Base-by-base conservation (phyloP, 1,284 basidiomycete species). In the Irpex sp. region DNA sequence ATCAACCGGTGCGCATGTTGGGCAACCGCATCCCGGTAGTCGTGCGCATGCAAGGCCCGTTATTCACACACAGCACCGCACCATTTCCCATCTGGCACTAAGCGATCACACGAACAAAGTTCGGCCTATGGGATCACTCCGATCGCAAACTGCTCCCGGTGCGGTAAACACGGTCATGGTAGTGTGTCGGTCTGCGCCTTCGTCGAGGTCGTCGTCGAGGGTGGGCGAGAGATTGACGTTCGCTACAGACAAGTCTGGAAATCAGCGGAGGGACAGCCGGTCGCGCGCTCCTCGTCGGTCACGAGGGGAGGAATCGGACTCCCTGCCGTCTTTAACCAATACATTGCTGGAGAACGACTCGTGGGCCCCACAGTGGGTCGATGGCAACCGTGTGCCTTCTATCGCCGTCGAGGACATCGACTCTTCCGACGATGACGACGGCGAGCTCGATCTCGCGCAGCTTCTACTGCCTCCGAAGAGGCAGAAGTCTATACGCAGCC, bases 391-490 rank as follows among this genome's bases (percentile, higher is more conserved):
- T 17, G 63, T 71, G 1, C 65, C 69, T 1, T 59, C 69, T 9
- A 61, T 44, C n/a, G 21, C 71, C 9, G 71, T 68, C 8, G 70
- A 74, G n/a, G 70, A 73, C 37, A 66, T 75, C 31, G 70, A 76
- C 73, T 79, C 62, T 74, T 77, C 11, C 75, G 78, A 78, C 2
- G 76, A 77, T 21, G 84, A 85, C 1, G 87, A 87, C 31, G 84
- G 79, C 7, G 88, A 89, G 66, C 77, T 90, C 44, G 82, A 88
- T 68, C 79, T 91, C 49, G 85, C 88, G 7, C 80, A 81, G 44
- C 79, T 91, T 62, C 81, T 91, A 44, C 83, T 88, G n/a, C 87
- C 85, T 8, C 81, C 89, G 11, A 88, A 86, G 70, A 79, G 89
- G 38, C 89, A 90, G 70, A 81, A 87, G 63, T 89, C 87, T 7